A percentile compares a stretch with the other conserved stretches of the same genome.
Conservation (phyloP, 306 rosid species). For the Prunus salicina region DNA sequence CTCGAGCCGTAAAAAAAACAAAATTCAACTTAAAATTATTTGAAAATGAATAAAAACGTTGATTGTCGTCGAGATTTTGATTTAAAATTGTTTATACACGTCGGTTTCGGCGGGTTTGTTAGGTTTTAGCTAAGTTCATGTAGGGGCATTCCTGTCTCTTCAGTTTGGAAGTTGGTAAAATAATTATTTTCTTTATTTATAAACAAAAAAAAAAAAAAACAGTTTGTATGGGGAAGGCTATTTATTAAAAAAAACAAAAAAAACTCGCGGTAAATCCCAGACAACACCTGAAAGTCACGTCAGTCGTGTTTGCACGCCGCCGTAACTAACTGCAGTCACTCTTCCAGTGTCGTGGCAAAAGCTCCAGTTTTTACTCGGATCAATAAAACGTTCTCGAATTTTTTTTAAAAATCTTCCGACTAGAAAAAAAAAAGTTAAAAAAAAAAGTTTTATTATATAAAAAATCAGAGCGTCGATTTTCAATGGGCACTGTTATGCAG, state of each 20-base stretch:
- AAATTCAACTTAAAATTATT: no score
- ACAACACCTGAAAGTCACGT: background rate
- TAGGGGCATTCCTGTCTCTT: background rate
- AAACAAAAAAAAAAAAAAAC: background rate
- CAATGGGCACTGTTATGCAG: background rate
- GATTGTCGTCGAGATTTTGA: background rate
- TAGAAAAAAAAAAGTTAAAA: no score
- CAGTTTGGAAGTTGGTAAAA: background rate
- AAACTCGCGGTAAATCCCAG: background rate
- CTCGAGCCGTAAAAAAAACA: no score
- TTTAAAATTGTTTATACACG: background rate
- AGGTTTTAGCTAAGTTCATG: background rate
- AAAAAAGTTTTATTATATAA: no score
- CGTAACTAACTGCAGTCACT: background rate
- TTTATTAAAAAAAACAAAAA: background rate
- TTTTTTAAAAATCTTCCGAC: no score
- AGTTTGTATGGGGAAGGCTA: background rate
- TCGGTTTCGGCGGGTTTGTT: background rate
- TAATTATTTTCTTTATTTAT: background rate
- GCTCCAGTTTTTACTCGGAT: background rate
- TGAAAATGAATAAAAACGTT: no score
- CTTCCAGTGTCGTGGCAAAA: background rate
- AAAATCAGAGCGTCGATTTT: background rate
- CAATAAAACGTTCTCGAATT: background rate
- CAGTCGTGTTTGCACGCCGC: constrained; percentile 2